phyloP scores from a whole-genome alignment of 2,329 filamentous ascomycete genomes.

The Cladosporium oxysporum region DNA sequence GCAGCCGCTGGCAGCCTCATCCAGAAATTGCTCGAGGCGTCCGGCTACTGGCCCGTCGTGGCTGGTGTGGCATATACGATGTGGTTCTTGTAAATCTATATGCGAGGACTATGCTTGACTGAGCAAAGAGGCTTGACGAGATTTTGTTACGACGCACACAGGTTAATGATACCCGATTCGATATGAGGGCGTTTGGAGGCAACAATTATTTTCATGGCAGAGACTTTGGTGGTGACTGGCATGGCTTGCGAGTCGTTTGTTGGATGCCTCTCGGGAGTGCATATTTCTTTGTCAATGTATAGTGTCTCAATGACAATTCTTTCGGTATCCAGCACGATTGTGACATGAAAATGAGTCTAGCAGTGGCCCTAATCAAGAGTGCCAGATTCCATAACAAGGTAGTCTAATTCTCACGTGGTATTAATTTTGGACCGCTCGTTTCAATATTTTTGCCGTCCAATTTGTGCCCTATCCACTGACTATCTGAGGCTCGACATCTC shows the following conservation, averaged over 20 bases:
- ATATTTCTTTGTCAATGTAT: neutral
- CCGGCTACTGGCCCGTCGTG: conserved; percentile 43
- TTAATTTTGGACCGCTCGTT: neutral
- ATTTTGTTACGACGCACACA: neutral
- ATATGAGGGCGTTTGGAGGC: neutral
- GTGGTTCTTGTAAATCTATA: conserved; percentile 33
- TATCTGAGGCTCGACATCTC: neutral
- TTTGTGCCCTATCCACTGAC: neutral
- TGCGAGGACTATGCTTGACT: neutral
- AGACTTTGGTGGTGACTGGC: neutral
- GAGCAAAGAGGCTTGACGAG: neutral
- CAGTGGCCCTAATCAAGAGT: no score
- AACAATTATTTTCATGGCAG: neutral
- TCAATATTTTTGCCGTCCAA: neutral
- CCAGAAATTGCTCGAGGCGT: conserved; percentile 33
- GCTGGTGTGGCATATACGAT: conserved; percentile 41
- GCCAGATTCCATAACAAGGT: no score
- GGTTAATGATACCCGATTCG: neutral
- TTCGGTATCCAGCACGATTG: neutral
- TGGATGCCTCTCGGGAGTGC: neutral
- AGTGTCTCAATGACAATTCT: neutral
- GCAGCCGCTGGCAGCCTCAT: conserved; percentile 25
- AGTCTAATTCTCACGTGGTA: no score
- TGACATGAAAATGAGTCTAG: neutral
- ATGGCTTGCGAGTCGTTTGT: neutral